phyloP scores from a whole-genome alignment of 2,329 filamentous ascomycete species.

The Claviceps africana region DNA sequence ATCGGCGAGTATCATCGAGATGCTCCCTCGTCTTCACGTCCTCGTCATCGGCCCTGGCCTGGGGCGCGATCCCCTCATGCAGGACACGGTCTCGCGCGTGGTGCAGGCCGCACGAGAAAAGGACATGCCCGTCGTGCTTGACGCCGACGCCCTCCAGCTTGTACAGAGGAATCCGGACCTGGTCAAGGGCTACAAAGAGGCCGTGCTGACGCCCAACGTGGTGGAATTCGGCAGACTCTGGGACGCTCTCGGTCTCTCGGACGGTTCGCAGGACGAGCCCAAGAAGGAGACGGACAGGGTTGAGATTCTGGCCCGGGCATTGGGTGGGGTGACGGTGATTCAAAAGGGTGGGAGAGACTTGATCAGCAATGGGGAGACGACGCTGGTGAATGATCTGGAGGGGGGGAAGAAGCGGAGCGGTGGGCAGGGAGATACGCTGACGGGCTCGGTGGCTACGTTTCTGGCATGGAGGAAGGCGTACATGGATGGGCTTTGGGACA shows the following conservation, averaged over 20 bases:
- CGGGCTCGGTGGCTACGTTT: constrained; percentile 76
- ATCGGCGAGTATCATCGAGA: constrained; percentile 54
- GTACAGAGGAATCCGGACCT: constrained; percentile 64
- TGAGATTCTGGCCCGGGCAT: constrained; percentile 53
- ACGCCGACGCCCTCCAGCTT: constrained; percentile 76
- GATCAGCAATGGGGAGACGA: constrained; percentile 66
- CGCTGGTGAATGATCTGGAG: constrained; percentile 60
- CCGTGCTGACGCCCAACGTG: constrained; percentile 87
- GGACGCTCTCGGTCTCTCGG: constrained; percentile 51
- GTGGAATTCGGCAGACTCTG: constrained; percentile 81
- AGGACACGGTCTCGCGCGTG: constrained; percentile 67
- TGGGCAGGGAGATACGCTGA: constrained; percentile 90
- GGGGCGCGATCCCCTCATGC: constrained; percentile 80
- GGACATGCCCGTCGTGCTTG: constrained; percentile 69
- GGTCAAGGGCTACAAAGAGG: constrained; percentile 66
- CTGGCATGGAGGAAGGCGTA: constrained; percentile 83
- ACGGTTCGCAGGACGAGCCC: constrained; percentile 24
- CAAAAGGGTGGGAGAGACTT: constrained; percentile 78
- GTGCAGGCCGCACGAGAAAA: constrained; percentile 62
- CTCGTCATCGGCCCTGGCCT: constrained; percentile 87
- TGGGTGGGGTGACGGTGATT: constrained; percentile 80
- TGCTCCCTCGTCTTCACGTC: constrained; percentile 79
- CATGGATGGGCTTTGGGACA: constrained; percentile 64
- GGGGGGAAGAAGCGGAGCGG: constrained; percentile 84
- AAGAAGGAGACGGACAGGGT: constrained; percentile 33